Evolutionary conservation across 345 rosid genomes (phyloP), one percentile per base, ranked within the genome.

Genomic region (Pugionium cornutum): DNA sequence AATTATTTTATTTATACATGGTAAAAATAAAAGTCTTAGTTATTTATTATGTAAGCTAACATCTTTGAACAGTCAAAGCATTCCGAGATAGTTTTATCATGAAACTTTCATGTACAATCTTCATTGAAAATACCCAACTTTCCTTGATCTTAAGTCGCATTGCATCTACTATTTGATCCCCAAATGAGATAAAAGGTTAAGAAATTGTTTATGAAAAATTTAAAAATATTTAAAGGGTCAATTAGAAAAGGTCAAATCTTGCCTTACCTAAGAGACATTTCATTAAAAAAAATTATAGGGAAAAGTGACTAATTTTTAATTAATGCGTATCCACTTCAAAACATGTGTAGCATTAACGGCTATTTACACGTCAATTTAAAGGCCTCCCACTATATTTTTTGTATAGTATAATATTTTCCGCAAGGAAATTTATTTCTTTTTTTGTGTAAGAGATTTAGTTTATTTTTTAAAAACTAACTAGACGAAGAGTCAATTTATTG

Each of bases 211-310:
- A 37, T 4, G 5, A 37, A 37, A 37, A 18, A 4, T 26, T 43
- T 2, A 5, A 43, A 53, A 32, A 31, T 18, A 28, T 29, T 2
- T 2, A 9, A 58, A 69, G 49, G 46, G 68, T 2, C 68, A 53
- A 53, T 3, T 45, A 62, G 75, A 62, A 52, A 53, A 18, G 25
- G 75, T 70, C 75, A 70, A 57, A 70, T 53, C 50, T 70, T 47
- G 57, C 36, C 48, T 62, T 37, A 10, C 63, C 36, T 2, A 29
- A 45, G 53, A 53, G 56, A 70, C 68, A 62, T 47, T 62, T 62
- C 75, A 11, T 31, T 53, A 56, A 69, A 69, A 18, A 18, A 45
- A 53, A 44, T 60, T 35, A 61, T 28, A 40, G 74, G 67, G 54
- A 52, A 27, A 69, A 60, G 47, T 69, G 52, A 44, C 32, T 43